phyloP scores from a whole-genome alignment of 176 grass and related monocot genomes.

The Dendrocalamus sinicus region DNA sequence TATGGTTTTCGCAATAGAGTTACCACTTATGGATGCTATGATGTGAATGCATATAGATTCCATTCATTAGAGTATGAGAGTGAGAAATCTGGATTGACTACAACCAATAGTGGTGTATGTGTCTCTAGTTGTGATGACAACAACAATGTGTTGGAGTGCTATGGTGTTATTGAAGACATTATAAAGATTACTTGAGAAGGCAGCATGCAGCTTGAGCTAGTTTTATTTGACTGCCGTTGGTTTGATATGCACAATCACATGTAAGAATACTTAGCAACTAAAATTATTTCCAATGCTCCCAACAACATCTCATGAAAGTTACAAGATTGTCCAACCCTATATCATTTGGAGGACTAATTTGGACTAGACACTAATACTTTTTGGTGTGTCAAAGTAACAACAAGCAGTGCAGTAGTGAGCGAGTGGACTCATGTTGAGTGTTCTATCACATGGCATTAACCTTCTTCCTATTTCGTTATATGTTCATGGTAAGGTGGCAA shows the following conservation, averaged over 20 bases:
- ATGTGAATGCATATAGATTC: background rate
- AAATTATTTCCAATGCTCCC: too few species aligned
- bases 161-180: constrained; percentile 7
- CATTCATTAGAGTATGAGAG: background rate
- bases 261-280: too few species aligned
- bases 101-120: background rate
- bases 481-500: too few species aligned
- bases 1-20: background rate
- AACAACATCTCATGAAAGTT: too few species aligned
- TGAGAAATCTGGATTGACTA: background rate
- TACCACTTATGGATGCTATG: background rate
- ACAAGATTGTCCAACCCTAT: too few species aligned
- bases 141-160: background rate
- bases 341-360: too few species aligned
- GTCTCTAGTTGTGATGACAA: background rate
- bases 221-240: background rate
- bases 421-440: too few species aligned
- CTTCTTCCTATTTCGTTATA: too few species aligned
- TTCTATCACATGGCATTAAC: too few species aligned
- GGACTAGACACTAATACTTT: too few species aligned
- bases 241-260: background rate
- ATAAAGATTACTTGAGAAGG: background rate
- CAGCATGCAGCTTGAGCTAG: background rate
- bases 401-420: too few species aligned
- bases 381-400: too few species aligned